Evolutionary conservation across 139 green algal species (phyloP).

Genomic region (Chlorella sp.): DNA sequence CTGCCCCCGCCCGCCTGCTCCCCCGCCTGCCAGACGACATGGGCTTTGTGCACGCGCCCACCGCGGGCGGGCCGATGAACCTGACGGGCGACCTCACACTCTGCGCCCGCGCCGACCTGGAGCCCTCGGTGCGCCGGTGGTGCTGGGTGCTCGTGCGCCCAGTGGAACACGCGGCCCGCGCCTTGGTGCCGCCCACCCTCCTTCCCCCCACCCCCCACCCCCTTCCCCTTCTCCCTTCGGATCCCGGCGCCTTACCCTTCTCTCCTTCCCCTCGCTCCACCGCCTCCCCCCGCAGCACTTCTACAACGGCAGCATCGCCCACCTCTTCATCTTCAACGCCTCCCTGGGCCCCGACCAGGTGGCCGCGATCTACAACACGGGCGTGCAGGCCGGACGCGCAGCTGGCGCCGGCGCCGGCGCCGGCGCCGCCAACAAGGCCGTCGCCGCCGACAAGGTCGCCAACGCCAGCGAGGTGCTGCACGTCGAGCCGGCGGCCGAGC

Average conservation of each 20-base stretch:
- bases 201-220: background rate
- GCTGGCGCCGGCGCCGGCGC: too few species aligned
- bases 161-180: too few species aligned
- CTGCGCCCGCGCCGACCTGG: constrained; percentile 53
- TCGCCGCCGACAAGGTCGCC: too few species aligned
- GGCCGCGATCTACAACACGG: constrained; percentile 1
- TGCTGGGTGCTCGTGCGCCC: constrained; percentile 16
- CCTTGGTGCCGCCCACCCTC: constrained; percentile 7
- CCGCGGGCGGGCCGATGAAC: constrained; percentile 33
- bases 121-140: constrained; percentile 16
- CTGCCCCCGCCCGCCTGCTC: background rate
- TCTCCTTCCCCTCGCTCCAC: background rate
- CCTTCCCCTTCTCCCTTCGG: too few species aligned
- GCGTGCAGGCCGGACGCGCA: too few species aligned
- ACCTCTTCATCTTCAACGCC: constrained; percentile 39
- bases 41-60: background rate
- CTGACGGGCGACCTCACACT: constrained; percentile 46
- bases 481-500: too few species aligned
- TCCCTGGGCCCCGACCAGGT: constrained; percentile 23
- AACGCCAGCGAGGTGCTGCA: too few species aligned
- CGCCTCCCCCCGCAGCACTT: constrained; percentile 24
- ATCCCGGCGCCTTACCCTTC: too few species aligned
- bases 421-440: too few species aligned
- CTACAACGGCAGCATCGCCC: constrained; percentile 44
- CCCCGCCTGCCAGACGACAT: too few species aligned